phyloP scores from a whole-genome alignment of 768 basidiomycete species.

The Termitomyces sp. region DNA sequence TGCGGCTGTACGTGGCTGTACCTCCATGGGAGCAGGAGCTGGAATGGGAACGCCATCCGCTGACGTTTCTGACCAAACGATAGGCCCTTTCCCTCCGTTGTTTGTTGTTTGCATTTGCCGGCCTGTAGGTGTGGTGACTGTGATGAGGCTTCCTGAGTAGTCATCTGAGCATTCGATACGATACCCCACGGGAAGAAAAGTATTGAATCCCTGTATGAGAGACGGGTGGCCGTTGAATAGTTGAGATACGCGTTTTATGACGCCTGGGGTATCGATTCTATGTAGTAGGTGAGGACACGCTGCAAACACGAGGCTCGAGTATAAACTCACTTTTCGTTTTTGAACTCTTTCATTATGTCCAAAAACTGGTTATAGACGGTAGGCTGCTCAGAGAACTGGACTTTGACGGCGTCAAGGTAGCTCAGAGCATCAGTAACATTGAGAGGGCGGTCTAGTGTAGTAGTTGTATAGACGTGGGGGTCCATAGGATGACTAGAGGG shows the following conservation, averaged over 20 bases:
- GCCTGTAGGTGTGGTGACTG: constrained; percentile 74
- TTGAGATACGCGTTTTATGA: constrained; percentile 91
- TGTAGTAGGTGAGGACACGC: constrained; percentile 4
- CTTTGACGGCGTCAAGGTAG: constrained; percentile 91
- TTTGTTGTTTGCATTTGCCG: constrained; percentile 57
- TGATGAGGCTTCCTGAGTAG: constrained; percentile 65
- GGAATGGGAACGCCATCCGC: constrained; percentile 16
- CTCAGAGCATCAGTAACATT: constrained; percentile 93
- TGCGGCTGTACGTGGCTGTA: constrained; percentile 7
- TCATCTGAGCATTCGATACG: constrained; percentile 81
- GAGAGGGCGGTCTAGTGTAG: constrained; percentile 56
- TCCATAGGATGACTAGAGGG: constrained; percentile 21
- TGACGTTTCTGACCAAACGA: constrained; percentile 32
- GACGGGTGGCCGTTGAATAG: constrained; percentile 88
- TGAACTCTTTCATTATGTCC: constrained; percentile 99
- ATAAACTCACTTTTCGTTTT: constrained; percentile 78
- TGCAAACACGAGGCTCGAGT: not conserved
- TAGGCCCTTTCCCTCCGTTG: constrained; percentile 34
- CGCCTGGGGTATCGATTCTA: constrained; percentile 96
- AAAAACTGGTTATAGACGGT: constrained; percentile 93
- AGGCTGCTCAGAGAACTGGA: constrained; percentile 87
- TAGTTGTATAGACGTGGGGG: constrained; percentile 25
- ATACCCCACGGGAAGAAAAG: constrained; percentile 92
- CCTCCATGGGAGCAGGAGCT: not conserved
- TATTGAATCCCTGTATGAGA: constrained; percentile 98